Conservation (phyloP, 768 basidiomycete species). For the Asterophora lycoperdoides region DNA sequence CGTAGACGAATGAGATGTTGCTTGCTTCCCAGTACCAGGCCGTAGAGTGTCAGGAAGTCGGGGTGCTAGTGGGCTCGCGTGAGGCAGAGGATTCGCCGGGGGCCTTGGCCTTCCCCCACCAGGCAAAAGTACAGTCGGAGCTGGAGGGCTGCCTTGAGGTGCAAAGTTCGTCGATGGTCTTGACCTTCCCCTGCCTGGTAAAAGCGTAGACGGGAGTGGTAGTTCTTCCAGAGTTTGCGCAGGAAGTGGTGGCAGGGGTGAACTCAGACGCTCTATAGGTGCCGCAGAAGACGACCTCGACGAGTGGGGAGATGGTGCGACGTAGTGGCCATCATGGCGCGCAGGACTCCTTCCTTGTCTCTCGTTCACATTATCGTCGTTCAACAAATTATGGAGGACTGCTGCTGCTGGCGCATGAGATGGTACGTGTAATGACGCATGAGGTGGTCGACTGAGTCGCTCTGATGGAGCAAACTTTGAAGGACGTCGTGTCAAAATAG, state of each 20-base stretch:
- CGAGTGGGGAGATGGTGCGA: conserved; percentile 19
- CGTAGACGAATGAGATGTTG: conserved; percentile 1
- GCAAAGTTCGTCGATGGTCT: conserved; percentile 15
- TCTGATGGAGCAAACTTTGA: conserved; percentile 52
- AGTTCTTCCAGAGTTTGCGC: conserved; percentile 16
- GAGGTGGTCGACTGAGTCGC: conserved; percentile 42
- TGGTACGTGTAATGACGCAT: conserved; percentile 3
- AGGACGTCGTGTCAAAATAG: conserved; percentile 39
- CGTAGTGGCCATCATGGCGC: neutral
- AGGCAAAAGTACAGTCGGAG: conserved; percentile 18
- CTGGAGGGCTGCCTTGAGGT: conserved; percentile 5
- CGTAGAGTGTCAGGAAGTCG: conserved; percentile 41
- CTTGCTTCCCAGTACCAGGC: conserved; percentile 23
- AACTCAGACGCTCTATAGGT: conserved; percentile 21
- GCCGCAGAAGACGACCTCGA: conserved; percentile 20
- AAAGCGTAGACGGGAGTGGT: conserved; percentile 18
- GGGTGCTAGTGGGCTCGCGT: conserved; percentile 2
- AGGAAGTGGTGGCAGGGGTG: conserved; percentile 40
- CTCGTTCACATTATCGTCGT: conserved; percentile 3
- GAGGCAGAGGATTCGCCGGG: too few species aligned
- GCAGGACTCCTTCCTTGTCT: conserved; percentile 4
- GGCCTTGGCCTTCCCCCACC: conserved; percentile 14
- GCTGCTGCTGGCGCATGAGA: conserved; percentile 5
- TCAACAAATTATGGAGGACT: conserved; percentile 12
- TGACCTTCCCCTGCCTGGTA: conserved; percentile 17